Base-by-base conservation (phyloP, 2,329 filamentous ascomycete species). In the Pseudocercospora cruenta region DNA sequence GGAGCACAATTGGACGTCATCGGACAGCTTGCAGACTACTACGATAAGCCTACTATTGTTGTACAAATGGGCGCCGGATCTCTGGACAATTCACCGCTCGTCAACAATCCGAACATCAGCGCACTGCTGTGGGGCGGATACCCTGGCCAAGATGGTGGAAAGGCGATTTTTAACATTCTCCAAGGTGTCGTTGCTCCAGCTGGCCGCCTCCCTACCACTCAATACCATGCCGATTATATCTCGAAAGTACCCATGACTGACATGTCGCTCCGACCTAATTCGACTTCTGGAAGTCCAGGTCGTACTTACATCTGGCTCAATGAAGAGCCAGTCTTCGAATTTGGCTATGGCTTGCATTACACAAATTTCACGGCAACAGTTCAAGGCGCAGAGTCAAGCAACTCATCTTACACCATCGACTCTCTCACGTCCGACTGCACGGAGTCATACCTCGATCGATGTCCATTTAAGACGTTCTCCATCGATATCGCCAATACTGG, bases 221-320 rank as follows among this genome's bases (percentile, higher is more conserved):
- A 86, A 72, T 88, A 88, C 68, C 86, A 85, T 0, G 78, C 82
- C 0, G 74, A 76, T 21, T 88, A 87, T 70, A 79, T 82, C 2
- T 73, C 81, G 14, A 75, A 83, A 49, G 80, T 86, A 2, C 81
- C 82, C 0, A 84, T 85, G 79, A 85, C 83, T 1, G 81, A 88
- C 67, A 88, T 88, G 85, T 78, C 78, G 2, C 77, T 89, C 26
- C 82, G 85, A 1, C 84, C 85, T 1, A 79, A 79, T 63, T 71
- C 60, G 24, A 73, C 69, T 14, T 70, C 73, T 1, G 73, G 74
- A 1, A 82, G 79, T 51, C 85, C 85, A 0, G 85, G 86, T 16
- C 78, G 86, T 6, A 89, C 87, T 0, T 88, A 89, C 70, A 83
- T 81, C 68, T 89, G 86, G 86, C 88, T 86, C 73, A 79, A 80